Base-by-base conservation (phyloP, 768 basidiomycete species). In the Dioszegia hungarica region DNA sequence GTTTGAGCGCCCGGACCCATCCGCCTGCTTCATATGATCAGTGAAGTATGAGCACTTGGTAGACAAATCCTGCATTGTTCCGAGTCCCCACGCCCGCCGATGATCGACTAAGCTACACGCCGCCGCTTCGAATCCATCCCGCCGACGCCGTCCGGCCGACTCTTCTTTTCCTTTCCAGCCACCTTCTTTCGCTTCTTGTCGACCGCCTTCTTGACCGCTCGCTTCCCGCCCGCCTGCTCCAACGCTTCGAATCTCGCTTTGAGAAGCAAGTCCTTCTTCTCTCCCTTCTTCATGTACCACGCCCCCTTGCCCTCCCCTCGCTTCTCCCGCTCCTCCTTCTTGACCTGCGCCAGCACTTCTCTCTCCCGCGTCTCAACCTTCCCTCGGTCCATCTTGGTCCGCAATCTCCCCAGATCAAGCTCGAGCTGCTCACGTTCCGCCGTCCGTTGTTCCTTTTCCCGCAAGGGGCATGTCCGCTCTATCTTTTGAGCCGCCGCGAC, bases 181-280 rank as follows among this genome's bases (percentile, higher is more conserved):
- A 86, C 79, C 79, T 92, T 94, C 75, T 84, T 89, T 76, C 88
- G 85, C 75, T 85, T 91, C 81, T 88, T 93, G 66, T 89, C 89
- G 27, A 94, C 84, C 5, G 84, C 89, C 76, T 87, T 91, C 72
- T 87, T 89, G 50, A 93, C 88, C 0, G 90, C 89, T 3, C 80
- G 77, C 62, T 83, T 84, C 8, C 93, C 91, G 3, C 90, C 91
- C 54, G 82, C 79, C 17, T 81, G 81, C 4, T 87, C 85, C 39
- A 92, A 80, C 6, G 86, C 86, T 24, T 91, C 86, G 72, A 88
- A 89, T 56, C 86, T 82, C 15, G 90, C 88, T 52, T 85, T 83
- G 54, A 84, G 77, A 0, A 94, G 66, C 25, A 91, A 63, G 53
- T 86, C 81, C 66, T 85, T 87, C 79, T 89, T 85, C 65, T 89